Evolutionary conservation across 768 basidiomycete species (phyloP), one percentile per base, ranked within the genome.

Genomic region (Leccinum pellstonianum): DNA sequence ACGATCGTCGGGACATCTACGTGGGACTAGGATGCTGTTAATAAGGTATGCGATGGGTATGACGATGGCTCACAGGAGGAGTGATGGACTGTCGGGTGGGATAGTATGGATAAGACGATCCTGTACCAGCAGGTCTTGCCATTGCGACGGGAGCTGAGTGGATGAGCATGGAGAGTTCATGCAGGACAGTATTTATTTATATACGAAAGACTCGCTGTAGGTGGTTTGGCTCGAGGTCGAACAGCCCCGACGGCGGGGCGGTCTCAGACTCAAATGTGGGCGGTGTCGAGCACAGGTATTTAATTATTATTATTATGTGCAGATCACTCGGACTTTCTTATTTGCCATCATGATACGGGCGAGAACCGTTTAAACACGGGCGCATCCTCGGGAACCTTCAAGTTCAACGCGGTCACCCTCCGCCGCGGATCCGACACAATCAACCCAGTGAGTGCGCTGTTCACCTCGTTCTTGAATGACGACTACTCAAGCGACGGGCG

Each of bases 1-100:
- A 91, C 87, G n/a, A 84, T 77, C 17, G 73, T 77, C 5, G 86
- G 79, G 6, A 91, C 84, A 64, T 88, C 85, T 6, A 62, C 17
- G 14, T 57, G 52, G 8, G 56, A 51, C 64, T 69, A 25, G 29
- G 2, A 6, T 2, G 8, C 14, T 11, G 49, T 25, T 9, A 27
- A 43, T 23, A 37, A 23, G 1, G n/a, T 3, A 2, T 27, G 57
- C 10, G 17, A 14, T 11, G 9, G 41, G 1, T 19, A 25, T 14
- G 6, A 9, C 3, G 17, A 21, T 3, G 4, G 23, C 61, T n/a
- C n/a, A 63, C 61, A n/a, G 12, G 9, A 25, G 55, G 57, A 2
- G 54, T 15, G 23, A 25, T 21, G 29, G 15, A 11, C 11, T 49
- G 55, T 55, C 41, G 54, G 11, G 23, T n/a, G 38, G 38, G 38